Evolutionary conservation across 805 yeast genomes (phyloP).

Genomic region (Yarrowia sp.): DNA sequence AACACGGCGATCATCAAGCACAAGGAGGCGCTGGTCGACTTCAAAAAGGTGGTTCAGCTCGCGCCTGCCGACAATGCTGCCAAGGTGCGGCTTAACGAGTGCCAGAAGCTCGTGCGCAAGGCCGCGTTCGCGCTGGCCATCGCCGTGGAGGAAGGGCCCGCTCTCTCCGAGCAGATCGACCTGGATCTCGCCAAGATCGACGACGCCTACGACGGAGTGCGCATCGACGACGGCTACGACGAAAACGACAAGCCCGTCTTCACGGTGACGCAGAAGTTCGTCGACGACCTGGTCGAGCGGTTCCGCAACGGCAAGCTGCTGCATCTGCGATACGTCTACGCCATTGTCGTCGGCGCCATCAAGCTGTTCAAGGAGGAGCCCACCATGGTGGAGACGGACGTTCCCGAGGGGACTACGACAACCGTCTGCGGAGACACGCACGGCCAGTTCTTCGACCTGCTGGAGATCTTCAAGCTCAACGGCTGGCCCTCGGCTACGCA

Average conservation of each 20-base stretch:
- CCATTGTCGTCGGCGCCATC: constrained; percentile 71
- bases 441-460: constrained; percentile 90
- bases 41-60: constrained; percentile 56
- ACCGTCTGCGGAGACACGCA: constrained; percentile 98
- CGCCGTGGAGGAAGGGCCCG: constrained; percentile 60
- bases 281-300: constrained; percentile 61
- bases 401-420: constrained; percentile 43
- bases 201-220: constrained; percentile 58
- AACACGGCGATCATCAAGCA: constrained; percentile 72
- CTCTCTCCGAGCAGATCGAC: constrained; percentile 44
- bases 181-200: constrained; percentile 47
- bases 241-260: constrained; percentile 40
- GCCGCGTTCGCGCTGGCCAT: constrained; percentile 86
- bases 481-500: constrained; percentile 70
- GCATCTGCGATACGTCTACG: constrained; percentile 81
- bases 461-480: constrained; percentile 70
- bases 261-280: constrained; percentile 53
- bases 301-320: constrained; percentile 71
- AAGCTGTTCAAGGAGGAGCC: constrained; percentile 63
- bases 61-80: constrained; percentile 73
- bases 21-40: constrained; percentile 68
- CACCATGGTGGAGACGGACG: constrained; percentile 68
- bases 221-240: constrained; percentile 45
- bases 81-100: constrained; percentile 55
- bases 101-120: constrained; percentile 63